phyloP scores from a whole-genome alignment of 441 rosid genomes.

The Omphalea diandra region DNA sequence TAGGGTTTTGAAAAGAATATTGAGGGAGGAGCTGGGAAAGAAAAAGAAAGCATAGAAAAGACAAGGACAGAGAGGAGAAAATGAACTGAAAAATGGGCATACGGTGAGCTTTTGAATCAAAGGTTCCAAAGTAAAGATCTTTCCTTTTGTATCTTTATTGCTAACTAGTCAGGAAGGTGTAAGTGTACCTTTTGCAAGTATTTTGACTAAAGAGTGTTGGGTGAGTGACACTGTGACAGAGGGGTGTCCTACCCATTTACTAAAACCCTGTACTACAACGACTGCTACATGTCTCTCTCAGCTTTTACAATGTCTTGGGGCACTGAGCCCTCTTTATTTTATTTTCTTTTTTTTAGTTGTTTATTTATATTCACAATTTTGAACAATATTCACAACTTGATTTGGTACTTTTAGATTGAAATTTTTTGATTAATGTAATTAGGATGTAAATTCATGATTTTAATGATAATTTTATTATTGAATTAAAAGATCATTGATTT shows the following conservation, averaged over 20 bases:
- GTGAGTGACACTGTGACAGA: constrained; percentile 20
- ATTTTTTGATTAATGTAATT: too few relatives aligned
- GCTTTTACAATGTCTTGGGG: constrained; percentile 23
- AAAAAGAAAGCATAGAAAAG: constrained; percentile 25
- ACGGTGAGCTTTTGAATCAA: constrained; percentile 38
- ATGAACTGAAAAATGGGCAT: constrained; percentile 28
- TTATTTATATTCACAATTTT: too few relatives aligned
- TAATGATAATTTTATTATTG: too few relatives aligned
- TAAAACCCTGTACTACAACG: constrained; percentile 28
- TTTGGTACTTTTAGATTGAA: not conserved
- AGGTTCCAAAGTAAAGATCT: constrained; percentile 34
- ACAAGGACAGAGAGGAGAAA: constrained; percentile 20
- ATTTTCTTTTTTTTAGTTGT: not conserved
- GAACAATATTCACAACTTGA: too few relatives aligned
- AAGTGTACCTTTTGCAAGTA: not conserved
- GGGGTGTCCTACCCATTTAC: constrained; percentile 36
- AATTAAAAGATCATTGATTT: too few relatives aligned
- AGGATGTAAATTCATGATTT: too few relatives aligned
- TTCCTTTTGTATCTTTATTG: constrained; percentile 26
- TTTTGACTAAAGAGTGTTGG: constrained; percentile 20
- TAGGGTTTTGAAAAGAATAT: constrained; percentile 52
- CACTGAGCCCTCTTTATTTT: constrained; percentile 14
- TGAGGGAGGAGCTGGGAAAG: constrained; percentile 31
- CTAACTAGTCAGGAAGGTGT: not conserved
- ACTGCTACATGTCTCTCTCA: constrained; percentile 29